Percentiles rank a stretch among this genome's conserved stretches.
Conservation (phyloP, 1,284 basidiomycete species). For the Austroboletus niveus region DNA sequence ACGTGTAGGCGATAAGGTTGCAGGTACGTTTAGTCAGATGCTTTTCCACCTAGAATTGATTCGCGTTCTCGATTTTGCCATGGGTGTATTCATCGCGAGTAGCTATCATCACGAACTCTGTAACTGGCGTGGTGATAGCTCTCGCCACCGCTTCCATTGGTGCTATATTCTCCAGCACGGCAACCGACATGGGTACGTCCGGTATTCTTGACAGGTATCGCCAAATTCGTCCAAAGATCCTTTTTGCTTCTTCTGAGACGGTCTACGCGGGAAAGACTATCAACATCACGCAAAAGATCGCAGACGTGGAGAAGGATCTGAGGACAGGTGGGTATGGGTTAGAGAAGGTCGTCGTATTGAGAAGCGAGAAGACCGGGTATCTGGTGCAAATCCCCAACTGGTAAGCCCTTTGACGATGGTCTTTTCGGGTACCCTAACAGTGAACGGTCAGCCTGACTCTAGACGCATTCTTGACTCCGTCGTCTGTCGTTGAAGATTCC, state of each 20-base stretch:
- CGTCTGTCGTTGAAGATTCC: conserved; percentile 39
- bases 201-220: conserved; percentile 68
- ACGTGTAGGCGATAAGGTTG: conserved; percentile 58
- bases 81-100: neutral
- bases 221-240: conserved; percentile 63
- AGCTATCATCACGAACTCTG: conserved; percentile 65
- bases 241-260: conserved; percentile 64
- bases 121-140: conserved; percentile 54
- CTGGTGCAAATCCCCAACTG: conserved; percentile 21
- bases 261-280: conserved; percentile 58
- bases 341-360: conserved; percentile 51
- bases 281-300: conserved; percentile 50
- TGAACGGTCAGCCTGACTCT: conserved; percentile 32
- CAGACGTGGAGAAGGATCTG: conserved; percentile 50
- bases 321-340: conserved; percentile 40
- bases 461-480: conserved; percentile 45
- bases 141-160: conserved; percentile 63
- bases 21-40: conserved; percentile 41
- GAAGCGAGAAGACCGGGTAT: conserved; percentile 48
- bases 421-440: neutral
- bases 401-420: conserved; percentile 6
- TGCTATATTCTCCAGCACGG: conserved; percentile 64
- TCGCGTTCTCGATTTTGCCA: no score
- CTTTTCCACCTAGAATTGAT: no score
- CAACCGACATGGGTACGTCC: conserved; percentile 66